Base-by-base conservation (phyloP, 345 rosid species). In the Arabidopsis thaliana region DNA sequence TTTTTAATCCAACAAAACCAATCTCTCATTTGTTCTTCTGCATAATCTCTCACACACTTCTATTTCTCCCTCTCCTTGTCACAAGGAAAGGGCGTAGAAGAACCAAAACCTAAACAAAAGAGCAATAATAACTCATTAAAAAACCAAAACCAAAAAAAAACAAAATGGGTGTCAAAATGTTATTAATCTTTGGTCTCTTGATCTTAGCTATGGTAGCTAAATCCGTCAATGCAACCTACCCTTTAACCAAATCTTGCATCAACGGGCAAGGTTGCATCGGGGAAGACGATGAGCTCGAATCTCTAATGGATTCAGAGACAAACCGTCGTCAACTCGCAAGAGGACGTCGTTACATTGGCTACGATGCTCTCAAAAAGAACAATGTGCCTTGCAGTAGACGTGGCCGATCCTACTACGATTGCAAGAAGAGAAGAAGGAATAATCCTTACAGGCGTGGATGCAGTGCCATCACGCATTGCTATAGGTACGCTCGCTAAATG, bases 371-470 rank as follows among this genome's bases (percentile, higher is more conserved):
- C 9, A 72, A 55, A 40, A 63, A 53, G 69, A 63, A 82, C 74
- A 48, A 60, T 11, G 76, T 82, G 4, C 91, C 91, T 7, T 85
- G 89, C 74, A 80, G 22, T 37, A 67, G 77, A 34, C 80, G 83
- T 14, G 89, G 91, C n/a, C 48, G 61, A 2, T 87, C 89, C 40
- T 85, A 84, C 78, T 87, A 87, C 52, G 83, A 83, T 57, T 87
- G 91, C 69, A 71, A 66, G 5, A 37, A 25, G 51, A 59, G 72
- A 57, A 70, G 12, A 36, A 67, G 37, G 72, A 83, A 69, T 22
- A 87, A 87, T 64, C 89, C 86, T 25, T 87, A 84, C 33, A 81
- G 50, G 6, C 85, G 88, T 67, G 88, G 88, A 16, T 87, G 91
- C 85, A 79, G 84, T 56, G 71, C 41, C 33, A 74, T 87, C 66